Conservation (phyloP, 2,329 filamentous ascomycete genomes). For the Diaporthe sp. region DNA sequence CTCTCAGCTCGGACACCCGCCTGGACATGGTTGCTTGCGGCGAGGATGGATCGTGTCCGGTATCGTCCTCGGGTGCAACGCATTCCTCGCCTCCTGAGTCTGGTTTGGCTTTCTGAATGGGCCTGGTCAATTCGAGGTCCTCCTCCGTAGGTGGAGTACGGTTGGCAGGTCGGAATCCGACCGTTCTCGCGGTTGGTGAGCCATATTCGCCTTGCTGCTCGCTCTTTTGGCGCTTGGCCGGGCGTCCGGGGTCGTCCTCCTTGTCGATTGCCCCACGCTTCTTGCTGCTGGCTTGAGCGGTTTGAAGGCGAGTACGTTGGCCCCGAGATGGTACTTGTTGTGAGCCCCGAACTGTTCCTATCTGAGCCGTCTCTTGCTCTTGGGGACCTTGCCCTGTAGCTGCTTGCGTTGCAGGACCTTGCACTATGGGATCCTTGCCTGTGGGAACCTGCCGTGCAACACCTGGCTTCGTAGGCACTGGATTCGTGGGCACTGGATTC, state of each 20-base stretch:
- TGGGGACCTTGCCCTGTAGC: neutral
- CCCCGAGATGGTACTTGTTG: neutral
- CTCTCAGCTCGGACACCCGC: constrained; percentile 25
- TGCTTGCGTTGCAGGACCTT: neutral
- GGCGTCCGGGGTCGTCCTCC: no score
- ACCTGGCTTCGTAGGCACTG: no score
- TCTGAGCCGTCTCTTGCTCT: neutral
- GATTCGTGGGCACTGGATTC: neutral
- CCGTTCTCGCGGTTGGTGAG: no score
- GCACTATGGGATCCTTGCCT: neutral
- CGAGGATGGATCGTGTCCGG: neutral
- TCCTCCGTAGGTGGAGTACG: neutral
- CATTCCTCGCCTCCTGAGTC: neutral
- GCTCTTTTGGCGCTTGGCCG: neutral
- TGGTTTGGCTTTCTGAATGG: neutral
- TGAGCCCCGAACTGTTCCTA: neutral
- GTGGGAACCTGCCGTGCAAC: neutral
- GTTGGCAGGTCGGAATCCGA: neutral
- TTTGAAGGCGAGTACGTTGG: neutral
- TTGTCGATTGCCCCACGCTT: neutral
- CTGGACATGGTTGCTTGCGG: neutral
- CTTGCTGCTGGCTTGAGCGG: neutral
- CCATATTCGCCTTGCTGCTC: neutral
- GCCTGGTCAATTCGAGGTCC: neutral
- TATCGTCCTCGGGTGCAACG: neutral